phyloP scores from a whole-genome alignment of 1,284 basidiomycete genomes.

The Marasmius oreades region DNA sequence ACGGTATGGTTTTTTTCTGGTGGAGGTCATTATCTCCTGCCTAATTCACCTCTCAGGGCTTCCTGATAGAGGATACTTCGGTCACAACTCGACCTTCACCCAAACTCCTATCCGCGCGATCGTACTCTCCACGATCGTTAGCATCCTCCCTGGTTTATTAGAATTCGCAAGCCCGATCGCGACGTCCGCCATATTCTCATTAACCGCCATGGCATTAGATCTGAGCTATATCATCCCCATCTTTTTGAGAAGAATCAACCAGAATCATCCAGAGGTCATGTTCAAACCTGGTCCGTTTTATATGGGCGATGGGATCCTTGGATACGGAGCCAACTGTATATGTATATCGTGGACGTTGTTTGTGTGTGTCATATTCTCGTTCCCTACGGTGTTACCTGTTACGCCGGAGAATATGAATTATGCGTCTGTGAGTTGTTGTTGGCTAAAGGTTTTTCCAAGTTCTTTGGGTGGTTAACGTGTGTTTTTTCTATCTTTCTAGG shows the following conservation, averaged over 20 bases:
- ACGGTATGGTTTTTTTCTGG: constrained; percentile 37
- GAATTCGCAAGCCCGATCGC: constrained; percentile 78
- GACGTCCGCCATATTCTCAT: constrained; percentile 80
- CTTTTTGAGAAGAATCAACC: constrained; percentile 65
- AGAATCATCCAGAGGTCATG: constrained; percentile 78
- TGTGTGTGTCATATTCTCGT: constrained; percentile 66
- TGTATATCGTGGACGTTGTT: constrained; percentile 73
- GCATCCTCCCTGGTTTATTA: constrained; percentile 71
- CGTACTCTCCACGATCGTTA: constrained; percentile 70
- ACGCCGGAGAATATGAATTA: constrained; percentile 78
- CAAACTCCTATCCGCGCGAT: constrained; percentile 83
- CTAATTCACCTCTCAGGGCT: constrained; percentile 40
- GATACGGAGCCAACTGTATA: constrained; percentile 58
- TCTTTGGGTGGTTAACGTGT: neutral
- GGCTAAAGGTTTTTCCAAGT: neutral
- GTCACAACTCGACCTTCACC: constrained; percentile 60
- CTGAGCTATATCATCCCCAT: constrained; percentile 76
- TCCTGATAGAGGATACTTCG: constrained; percentile 81
- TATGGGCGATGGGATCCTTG: constrained; percentile 72
- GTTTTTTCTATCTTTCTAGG: constrained; percentile 23
- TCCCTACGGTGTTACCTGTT: constrained; percentile 72
- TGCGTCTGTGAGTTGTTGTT: constrained; percentile 44
- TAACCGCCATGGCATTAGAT: constrained; percentile 73
- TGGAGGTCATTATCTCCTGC: neutral
- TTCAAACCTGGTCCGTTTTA: constrained; percentile 91